These are phyloP conservation scores for Annulohypoxylon bovei DNA, from an alignment of 495 filamentous ascomycete genomes.

Conservation along the genomic window DNA sequence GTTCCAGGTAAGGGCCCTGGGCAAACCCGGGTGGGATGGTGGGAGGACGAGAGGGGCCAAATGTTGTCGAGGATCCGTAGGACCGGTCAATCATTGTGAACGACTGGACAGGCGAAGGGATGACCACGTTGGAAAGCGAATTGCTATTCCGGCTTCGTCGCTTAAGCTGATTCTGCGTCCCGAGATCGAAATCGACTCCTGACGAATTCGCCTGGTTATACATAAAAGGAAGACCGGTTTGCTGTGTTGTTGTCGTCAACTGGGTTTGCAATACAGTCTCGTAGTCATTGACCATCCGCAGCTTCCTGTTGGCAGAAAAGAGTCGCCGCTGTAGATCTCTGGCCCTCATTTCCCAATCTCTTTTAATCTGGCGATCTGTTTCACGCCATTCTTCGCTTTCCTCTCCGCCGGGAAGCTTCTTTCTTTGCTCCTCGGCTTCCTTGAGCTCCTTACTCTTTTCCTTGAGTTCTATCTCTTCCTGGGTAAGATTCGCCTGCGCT, in stretches of 20 bases:
- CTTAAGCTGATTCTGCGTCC: constrained; percentile 58
- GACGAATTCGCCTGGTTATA: constrained; percentile 58
- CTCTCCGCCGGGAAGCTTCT: constrained; percentile 61
- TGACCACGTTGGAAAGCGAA: constrained; percentile 59
- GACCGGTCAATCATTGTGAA: constrained; percentile 54
- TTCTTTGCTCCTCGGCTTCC: constrained; percentile 64
- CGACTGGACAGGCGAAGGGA: constrained; percentile 52
- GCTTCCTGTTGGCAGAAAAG: constrained; percentile 47
- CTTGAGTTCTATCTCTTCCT: constrained; percentile 57
- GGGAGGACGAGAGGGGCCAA: constrained; percentile 51
- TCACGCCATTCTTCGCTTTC: constrained; percentile 65
- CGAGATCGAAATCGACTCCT: constrained; percentile 60
- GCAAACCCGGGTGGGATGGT: constrained; percentile 60
- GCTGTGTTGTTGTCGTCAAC: constrained; percentile 38
- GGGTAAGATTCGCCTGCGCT: constrained; percentile 43
- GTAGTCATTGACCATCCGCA: constrained; percentile 53
- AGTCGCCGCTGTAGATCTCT: constrained; percentile 57
- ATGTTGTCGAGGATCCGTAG: constrained; percentile 44
- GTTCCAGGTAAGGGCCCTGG: constrained; percentile 62
- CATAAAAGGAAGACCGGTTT: constrained; percentile 47
- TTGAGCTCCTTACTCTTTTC: constrained; percentile 59
- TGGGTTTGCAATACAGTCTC: constrained; percentile 49
- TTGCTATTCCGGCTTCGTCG: constrained; percentile 66
- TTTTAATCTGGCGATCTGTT: constrained; percentile 53
- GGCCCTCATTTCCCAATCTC: constrained; percentile 57